Conservation (phyloP, 2,329 filamentous ascomycete genomes). For the Colletotrichum aenigma region DNA sequence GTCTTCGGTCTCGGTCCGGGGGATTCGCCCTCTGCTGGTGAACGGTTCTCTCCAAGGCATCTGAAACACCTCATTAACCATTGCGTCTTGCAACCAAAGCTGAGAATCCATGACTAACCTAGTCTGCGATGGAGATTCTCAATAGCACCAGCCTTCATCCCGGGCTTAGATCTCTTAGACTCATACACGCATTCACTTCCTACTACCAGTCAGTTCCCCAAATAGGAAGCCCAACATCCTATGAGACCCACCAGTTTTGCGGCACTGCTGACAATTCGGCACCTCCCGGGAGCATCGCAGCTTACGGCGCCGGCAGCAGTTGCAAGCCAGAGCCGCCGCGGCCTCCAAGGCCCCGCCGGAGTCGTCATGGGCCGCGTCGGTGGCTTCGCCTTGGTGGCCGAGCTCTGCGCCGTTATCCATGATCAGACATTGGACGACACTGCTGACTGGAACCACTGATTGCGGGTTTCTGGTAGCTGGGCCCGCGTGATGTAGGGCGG, state of each 20-base stretch:
- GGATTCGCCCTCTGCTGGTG: not conserved
- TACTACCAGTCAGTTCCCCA: not conserved
- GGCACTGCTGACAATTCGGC: constrained; percentile 10
- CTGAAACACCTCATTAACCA: not conserved
- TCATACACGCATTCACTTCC: constrained; percentile 33
- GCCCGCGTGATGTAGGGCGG: not conserved
- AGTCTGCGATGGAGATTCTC: constrained; percentile 36
- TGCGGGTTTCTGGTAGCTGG: not conserved
- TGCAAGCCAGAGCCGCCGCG: constrained; percentile 34
- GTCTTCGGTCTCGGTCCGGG: not conserved
- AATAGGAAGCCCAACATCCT: not conserved
- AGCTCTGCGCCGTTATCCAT: constrained; percentile 1
- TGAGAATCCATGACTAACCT: too few species aligned
- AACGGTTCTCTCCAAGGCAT: constrained; percentile 17
- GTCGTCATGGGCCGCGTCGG: constrained; percentile 27
- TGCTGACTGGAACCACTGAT: not conserved
- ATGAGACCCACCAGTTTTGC: constrained; percentile 3
- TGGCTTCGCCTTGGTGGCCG: constrained; percentile 23
- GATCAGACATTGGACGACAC: not conserved
- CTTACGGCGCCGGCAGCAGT: constrained; percentile 13
- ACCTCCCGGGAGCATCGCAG: constrained; percentile 9
- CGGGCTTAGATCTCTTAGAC: constrained; percentile 35
- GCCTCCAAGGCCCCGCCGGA: constrained; percentile 50
- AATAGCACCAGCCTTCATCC: constrained; percentile 40
- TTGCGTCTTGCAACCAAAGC: not conserved